A percentile compares a stretch with the other conserved stretches of the same genome.
These are phyloP conservation scores for Byssoonygena ceratinophila DNA, from an alignment of 2,329 filamentous ascomycete genomes.

Conservation along the genomic window DNA sequence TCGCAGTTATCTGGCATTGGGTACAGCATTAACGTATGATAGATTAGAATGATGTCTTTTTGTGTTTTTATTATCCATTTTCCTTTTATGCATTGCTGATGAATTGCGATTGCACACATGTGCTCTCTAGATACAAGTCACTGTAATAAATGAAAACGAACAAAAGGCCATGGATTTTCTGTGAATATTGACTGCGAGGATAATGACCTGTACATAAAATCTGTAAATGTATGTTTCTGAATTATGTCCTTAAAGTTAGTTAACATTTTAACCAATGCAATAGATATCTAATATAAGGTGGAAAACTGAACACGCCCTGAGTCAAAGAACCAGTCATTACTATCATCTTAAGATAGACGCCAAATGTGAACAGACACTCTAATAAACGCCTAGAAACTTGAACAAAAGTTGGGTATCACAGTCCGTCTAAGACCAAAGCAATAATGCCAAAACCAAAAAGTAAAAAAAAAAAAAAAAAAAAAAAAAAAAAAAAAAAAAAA, in stretches of 20 bases:
- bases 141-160: too few species aligned
- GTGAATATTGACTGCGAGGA: too few species aligned
- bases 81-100: background rate
- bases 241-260: too few species aligned
- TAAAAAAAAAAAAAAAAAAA: background rate
- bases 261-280: too few species aligned
- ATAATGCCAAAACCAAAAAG: too few species aligned
- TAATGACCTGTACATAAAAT: background rate
- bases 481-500: background rate
- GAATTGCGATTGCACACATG: too few species aligned
- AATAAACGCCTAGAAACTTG: background rate
- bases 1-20: slow-evolving; percentile 22
- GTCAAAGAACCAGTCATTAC: too few species aligned
- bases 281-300: too few species aligned
- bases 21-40: slow-evolving; percentile 35
- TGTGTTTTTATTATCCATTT: background rate
- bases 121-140: too few species aligned
- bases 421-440: background rate
- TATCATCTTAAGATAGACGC: background rate
- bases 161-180: too few species aligned
- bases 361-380: background rate
- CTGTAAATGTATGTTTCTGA: too few species aligned
- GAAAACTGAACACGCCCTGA: too few species aligned
- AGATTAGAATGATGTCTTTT: background rate
- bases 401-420: slow-evolving; percentile 2